Base-by-base conservation (phyloP, 1,139 yeast genomes). In the Magnusiomyces ingens region DNA sequence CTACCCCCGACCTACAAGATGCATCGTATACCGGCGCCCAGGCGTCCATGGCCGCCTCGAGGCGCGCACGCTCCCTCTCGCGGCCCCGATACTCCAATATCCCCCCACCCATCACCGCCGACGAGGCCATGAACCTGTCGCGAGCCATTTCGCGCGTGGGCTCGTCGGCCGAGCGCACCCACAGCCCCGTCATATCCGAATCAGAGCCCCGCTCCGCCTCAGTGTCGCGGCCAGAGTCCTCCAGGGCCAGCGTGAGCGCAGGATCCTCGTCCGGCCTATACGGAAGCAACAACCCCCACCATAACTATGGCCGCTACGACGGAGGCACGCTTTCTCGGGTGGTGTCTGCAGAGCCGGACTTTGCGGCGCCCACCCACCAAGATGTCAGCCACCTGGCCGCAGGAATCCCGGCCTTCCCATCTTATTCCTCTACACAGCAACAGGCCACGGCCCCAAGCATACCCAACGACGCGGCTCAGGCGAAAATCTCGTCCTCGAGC, bases 61-160 rank as follows among this genome's bases (percentile, higher is more conserved):
- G 44, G 26, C 49, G 64, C 17, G 44, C 62, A 22, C 35, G 58
- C 49, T 62, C 66, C 12, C 60, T 58, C 52, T 41, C 53, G 11
- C 44, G 54, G 13, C 54, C 62, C 11, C 55, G 56, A 17, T 29
- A 26, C 18, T 10, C 18, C 4, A n/a, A 37, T 17, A n/a, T 8
- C 6, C 4, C 38, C 2, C 49, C 52, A 2, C 21, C 55, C 17
- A 63, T 66, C 45, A 58, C 70, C 5, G 69, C 68, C 35, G 73
- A 70, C 55, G 73, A 70, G 53, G 73, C 73, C 11, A 60, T 70
- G 57, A 70, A 70, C 57, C 62, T 70, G 51, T 62, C 71, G 8
- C 61, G 73, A 11, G 71, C 72, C n/a, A 41, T 32, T n/a, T 44
- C 52, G 2, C 45, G 32, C 19, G 21, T 26, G 32, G 32, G 8